phyloP scores from a whole-genome alignment of 495 filamentous ascomycete species.

The Tuber brumale region DNA sequence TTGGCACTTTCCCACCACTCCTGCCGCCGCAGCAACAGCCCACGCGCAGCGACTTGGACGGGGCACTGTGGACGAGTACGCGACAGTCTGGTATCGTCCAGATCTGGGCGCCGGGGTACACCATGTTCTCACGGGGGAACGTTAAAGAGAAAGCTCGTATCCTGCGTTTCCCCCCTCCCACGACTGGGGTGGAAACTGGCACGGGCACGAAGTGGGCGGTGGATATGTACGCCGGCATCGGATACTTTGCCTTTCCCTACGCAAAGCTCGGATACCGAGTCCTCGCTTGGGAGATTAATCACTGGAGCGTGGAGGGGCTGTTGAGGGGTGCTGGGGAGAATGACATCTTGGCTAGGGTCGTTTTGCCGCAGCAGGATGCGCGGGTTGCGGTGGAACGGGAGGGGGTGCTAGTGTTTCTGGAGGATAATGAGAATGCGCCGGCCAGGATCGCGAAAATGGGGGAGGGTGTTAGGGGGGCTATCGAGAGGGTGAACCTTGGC shows the following conservation, averaged over 20 bases:
- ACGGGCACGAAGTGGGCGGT: constrained; percentile 51
- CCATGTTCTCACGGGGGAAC: constrained; percentile 89
- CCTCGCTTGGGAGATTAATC: constrained; percentile 82
- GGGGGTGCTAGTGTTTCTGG: constrained; percentile 59
- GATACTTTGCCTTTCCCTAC: constrained; percentile 85
- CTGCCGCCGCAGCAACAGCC: background rate
- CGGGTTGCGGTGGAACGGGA: constrained; percentile 37
- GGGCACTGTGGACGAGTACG: constrained; percentile 67
- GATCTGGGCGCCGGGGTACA: constrained; percentile 77
- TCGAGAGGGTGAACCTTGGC: constrained; percentile 74
- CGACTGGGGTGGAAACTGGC: constrained; percentile 27
- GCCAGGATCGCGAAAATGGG: constrained; percentile 45
- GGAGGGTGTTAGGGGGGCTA: constrained; percentile 24
- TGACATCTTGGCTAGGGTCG: constrained; percentile 54
- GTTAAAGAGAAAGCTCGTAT: constrained; percentile 79
- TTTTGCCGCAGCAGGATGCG: constrained; percentile 42
- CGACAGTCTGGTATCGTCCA: constrained; percentile 76
- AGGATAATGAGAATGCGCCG: constrained; percentile 58
- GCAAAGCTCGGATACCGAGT: constrained; percentile 64
- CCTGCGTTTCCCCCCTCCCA: constrained; percentile 41
- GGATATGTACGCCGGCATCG: constrained; percentile 86
- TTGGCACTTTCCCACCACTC: constrained; percentile 14
- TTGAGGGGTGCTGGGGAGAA: constrained; percentile 62
- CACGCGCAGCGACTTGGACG: constrained; percentile 48
- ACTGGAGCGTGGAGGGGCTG: constrained; percentile 79